These are phyloP conservation scores for Candida hispaniensis DNA, from an alignment of 805 yeast genomes.

Conservation along the genomic window DNA sequence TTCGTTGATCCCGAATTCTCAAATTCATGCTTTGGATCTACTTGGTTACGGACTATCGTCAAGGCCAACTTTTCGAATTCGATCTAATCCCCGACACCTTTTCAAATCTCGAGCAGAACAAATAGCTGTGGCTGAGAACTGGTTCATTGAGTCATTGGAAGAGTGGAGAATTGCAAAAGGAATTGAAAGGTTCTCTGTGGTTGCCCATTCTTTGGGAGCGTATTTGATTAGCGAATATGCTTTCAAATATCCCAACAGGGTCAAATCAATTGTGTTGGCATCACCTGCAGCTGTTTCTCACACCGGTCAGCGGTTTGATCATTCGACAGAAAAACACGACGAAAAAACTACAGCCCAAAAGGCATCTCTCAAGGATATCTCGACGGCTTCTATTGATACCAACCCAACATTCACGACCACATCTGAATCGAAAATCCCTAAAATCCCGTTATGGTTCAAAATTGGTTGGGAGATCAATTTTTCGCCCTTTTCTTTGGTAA, in stretches of 20 bases:
- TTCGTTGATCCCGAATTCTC: slow-evolving; percentile 38
- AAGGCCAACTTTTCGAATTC: slow-evolving; percentile 48
- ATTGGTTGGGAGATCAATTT: slow-evolving; percentile 77
- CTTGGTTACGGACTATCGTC: slow-evolving; percentile 86
- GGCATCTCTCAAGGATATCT: slow-evolving; percentile 16
- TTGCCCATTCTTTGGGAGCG: slow-evolving; percentile 90
- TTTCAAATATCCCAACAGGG: slow-evolving; percentile 45
- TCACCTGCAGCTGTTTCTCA: slow-evolving; percentile 79
- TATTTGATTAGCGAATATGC: slow-evolving; percentile 66
- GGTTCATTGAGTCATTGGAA: slow-evolving; percentile 54
- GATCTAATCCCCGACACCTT: slow-evolving; percentile 20
- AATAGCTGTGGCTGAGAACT: slow-evolving; percentile 41
- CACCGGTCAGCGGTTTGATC: slow-evolving; percentile 31
- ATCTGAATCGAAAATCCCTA: slow-evolving; percentile 25
- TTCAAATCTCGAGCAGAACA: slow-evolving; percentile 25
- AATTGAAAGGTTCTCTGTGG: slow-evolving; percentile 42
- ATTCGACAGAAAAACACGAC: not conserved
- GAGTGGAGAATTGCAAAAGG: slow-evolving; percentile 48
- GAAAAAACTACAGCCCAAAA: slow-evolving; percentile 8
- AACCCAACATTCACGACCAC: slow-evolving; percentile 9
- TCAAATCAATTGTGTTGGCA: slow-evolving; percentile 59
- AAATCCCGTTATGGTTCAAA: slow-evolving; percentile 67
- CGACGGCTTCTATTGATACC: slow-evolving; percentile 11
- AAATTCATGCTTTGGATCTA: slow-evolving; percentile 76
- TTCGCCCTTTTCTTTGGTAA: slow-evolving; percentile 73